Evolutionary conservation across 768 basidiomycete species (phyloP), one percentile per base, ranked within the genome.

Genomic region (Pulveroboletus ravenelii): DNA sequence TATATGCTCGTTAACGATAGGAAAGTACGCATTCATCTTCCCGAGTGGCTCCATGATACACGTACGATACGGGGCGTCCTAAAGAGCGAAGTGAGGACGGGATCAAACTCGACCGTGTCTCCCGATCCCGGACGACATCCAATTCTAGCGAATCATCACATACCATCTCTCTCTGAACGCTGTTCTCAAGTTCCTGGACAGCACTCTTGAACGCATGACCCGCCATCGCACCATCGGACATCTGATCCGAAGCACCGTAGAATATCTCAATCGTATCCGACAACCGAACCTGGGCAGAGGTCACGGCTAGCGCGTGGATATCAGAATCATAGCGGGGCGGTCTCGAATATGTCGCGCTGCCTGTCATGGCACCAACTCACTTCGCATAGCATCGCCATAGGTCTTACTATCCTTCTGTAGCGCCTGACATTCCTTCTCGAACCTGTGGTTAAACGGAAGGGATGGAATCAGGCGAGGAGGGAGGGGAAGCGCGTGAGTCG

Each of bases 11-110:
- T 96, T 96, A 67, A 97, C 84, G 30, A 90, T 72, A 3, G 93
- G 91, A 71, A 92, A 95, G 69, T 96, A 96, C 0, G 89, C 87
- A 64, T 90, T 92, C 84, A 99, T 91, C 74, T 94, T 96, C 3
- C 94, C 93, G 4, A 97, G 74, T 3, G 96, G 96, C 63, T 98
- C 96, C 48, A 94, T 84, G 44, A 98, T 86, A 20, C 95, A 92
- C 25, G 93, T 92, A 29, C 96, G 83, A 72, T 89, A 99, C 5
- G 96, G 95, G 2, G 81, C 83, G 54, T 99, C 96, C 93, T 97
- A 57, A 10, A 30, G 30, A 20, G 13, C 38, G 12, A 44, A 27
- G 23, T 8, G 8, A 30, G 25, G 15, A 8, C 25, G 25, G 15
- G 42, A 45, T 42, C 30, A 37, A 37, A 39, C 37, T 17, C 43